phyloP scores from a whole-genome alignment of 495 filamentous ascomycete genomes.

The Achaetomiella virescens region DNA sequence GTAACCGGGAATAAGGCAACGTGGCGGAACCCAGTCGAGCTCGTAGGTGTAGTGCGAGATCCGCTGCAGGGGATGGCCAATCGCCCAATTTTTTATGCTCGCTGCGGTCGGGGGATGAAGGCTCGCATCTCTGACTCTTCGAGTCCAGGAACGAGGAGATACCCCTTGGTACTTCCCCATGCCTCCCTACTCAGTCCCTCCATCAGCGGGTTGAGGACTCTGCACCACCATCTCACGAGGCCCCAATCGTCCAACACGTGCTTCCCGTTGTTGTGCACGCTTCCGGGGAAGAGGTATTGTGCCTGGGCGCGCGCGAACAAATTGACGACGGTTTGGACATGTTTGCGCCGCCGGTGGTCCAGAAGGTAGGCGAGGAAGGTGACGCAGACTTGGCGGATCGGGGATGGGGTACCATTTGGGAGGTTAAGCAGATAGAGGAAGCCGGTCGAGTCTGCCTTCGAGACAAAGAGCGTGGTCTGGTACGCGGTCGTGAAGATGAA shows the following conservation, averaged over 20 bases:
- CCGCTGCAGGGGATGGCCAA: constrained; percentile 50
- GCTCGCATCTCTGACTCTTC: constrained; percentile 68
- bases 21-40: constrained; percentile 57
- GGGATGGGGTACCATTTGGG: constrained; percentile 57
- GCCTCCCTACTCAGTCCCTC: constrained; percentile 31
- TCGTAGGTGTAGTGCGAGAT: constrained; percentile 61
- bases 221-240: constrained; percentile 93
- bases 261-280: constrained; percentile 75
- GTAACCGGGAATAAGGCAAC: constrained; percentile 82
- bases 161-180: constrained; percentile 53
- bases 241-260: constrained; percentile 90
- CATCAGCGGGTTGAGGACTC: constrained; percentile 69
- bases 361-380: constrained; percentile 73
- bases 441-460: constrained; percentile 95
- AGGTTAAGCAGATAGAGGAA: constrained; percentile 63
- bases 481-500: constrained; percentile 68
- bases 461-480: constrained; percentile 84
- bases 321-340: constrained; percentile 73
- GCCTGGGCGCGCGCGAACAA: constrained; percentile 89
- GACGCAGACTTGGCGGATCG: constrained; percentile 62
- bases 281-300: constrained; percentile 93
- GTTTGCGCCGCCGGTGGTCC: constrained; percentile 55
- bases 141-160: constrained; percentile 80
- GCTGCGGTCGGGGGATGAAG: constrained; percentile 45
- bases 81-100: constrained; percentile 43